Conservation (phyloP, 2,329 filamentous ascomycete genomes). For the Ascochyta lentis region DNA sequence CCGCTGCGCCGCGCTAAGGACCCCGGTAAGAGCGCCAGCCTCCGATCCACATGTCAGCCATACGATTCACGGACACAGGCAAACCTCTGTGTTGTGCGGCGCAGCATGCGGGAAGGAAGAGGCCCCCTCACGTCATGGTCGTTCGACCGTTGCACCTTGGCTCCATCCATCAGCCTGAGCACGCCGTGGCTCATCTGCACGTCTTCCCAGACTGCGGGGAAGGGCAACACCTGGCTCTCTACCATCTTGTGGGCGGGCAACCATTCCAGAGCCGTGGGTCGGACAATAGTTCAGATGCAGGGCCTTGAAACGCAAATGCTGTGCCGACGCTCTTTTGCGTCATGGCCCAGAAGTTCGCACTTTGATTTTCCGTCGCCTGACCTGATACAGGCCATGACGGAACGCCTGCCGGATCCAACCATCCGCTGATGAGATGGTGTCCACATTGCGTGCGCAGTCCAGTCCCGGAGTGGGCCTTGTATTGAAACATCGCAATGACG, state of each 20-base stretch:
- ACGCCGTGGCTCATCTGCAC: constrained; percentile 5
- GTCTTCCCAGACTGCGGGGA: constrained; percentile 1
- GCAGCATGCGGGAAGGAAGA: constrained; percentile 19
- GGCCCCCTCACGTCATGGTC: constrained; percentile 6
- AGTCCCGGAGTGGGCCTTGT: constrained; percentile 8
- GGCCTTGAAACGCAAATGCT: constrained; percentile 2
- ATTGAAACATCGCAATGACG: constrained; percentile 2
- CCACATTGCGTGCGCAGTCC: constrained; percentile 8
- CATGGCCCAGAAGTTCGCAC: constrained; percentile 3
- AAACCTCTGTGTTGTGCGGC: constrained; percentile 31
- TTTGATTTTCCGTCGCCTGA: constrained; percentile 16
- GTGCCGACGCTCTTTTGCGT: constrained; percentile 5
- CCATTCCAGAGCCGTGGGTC: constrained; percentile 15
- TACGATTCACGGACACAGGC: background rate
- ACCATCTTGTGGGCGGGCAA: background rate
- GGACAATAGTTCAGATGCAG: constrained; percentile 17
- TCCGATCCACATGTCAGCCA: constrained; percentile 28
- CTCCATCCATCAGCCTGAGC: background rate
- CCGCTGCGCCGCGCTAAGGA: constrained; percentile 27
- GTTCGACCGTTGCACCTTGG: constrained; percentile 7
- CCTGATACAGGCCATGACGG: background rate
- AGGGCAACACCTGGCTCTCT: background rate
- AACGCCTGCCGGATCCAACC: constrained; percentile 4
- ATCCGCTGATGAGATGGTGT: background rate
- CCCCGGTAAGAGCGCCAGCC: constrained; percentile 28